Evolutionary conservation across 441 rosid genomes (phyloP), one percentile per base, ranked within the genome.

Genomic region (Codiaeum variegatum): DNA sequence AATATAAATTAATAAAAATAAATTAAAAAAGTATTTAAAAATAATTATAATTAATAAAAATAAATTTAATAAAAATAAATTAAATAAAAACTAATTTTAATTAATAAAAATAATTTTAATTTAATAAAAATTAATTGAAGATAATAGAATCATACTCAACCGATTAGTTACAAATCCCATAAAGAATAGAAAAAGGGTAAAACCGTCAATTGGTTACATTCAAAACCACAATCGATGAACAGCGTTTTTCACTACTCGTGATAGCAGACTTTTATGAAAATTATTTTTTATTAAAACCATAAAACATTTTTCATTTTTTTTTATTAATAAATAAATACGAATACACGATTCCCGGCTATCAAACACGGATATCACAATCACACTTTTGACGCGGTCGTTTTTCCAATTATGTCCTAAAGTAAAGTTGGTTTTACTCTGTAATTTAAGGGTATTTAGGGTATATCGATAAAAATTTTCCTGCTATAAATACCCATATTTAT

Each of bases 401-500:
- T 65, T 34, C 74, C n/a, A 44, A 7, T 1, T 11, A 49, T 56
- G 42, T 58, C 59, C 56, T 55, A 9, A 24, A 23, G 12, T 24
- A 55, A 55, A 6, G n/a, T 12, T 7, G n/a, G 26, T 23, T 40
- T n/a, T 42, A 2, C 6, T 9, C 26, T 60, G 82, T 60, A 70
- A 72, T 70, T 1, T 15, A 18, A 19, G 79, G 84, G 76, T 63
- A 59, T 47, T 74, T 40, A 62, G 49, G 26, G n/a, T 18, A 26
- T 10, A 10, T 18, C 9, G 6, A 5, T 3, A 19, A 0, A 2
- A 15, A 2, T 40, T 5, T n/a, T 5, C 1, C 31, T 32, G n/a
- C 67, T 84, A 79, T 88, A 88, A 71, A 87, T 79, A 85, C 31
- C 12, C 6, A 23, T 1, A 2, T 4, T 9, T 4, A 28, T 69